Evolutionary conservation across 1,284 basidiomycete species (phyloP), one percentile per base, ranked within the genome.

Genomic region (Rhizoctonia solani): DNA sequence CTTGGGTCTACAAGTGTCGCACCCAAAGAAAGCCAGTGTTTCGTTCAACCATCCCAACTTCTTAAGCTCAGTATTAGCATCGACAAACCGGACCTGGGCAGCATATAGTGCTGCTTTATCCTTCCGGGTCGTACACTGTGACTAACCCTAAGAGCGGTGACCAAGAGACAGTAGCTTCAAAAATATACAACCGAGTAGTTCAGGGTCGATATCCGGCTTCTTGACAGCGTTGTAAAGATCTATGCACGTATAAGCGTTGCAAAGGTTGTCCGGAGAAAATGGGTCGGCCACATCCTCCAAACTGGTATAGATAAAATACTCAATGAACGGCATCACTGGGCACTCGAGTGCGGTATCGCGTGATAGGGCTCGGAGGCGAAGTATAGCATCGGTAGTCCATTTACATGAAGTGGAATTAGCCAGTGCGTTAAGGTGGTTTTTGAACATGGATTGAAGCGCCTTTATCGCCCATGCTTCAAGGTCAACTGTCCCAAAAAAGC

Each of bases 21-120:
- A 39, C n/a, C n/a, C n/a, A 39, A 39, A 39, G 8, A 39, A 8
- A 8, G 16, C 37, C 16, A 8, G 37, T 8, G 37, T 39, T 8
- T 16, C 8, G 37, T n/a, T n/a, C 37, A 39, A 39, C 37, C 37
- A 39, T 8, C 16, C 16, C 37, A 16, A 39, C 9, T 8, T 16
- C 8, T 39, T 39, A 39, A 39, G 37, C 37, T 8, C 37, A 39
- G 37, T 39, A 8, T 8, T 8, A 39, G 16, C 37, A 8, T 30
- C 30, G 29, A 32, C 39, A 4, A 61, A 21, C 23, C 29, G n/a
- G 30, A 37, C 46, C 19, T 61, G 58, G 3, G 46, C 32, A 23
- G 58, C 46, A n/a, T 30, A 61, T 11, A 61, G 32, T 32, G 34
- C 32, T n/a, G 58, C 46, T 14, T 47, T 42, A 14, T 61, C 58